Conservation (phyloP, 306 rosid species). For the Sesbania bispinosa region DNA sequence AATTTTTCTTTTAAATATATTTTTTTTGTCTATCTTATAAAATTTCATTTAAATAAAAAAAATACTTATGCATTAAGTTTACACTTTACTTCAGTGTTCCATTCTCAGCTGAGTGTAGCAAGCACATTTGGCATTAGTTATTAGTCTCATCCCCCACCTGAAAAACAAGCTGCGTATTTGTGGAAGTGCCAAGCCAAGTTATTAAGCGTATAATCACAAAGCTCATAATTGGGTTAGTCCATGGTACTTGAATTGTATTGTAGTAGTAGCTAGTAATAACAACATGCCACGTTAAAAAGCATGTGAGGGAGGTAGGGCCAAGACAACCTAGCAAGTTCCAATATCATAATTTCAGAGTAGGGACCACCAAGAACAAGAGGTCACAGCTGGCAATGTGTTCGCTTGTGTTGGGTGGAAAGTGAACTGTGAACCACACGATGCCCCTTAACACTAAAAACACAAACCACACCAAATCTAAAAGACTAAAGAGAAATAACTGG, state of each 20-base stretch:
- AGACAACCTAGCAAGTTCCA: constrained; percentile 33
- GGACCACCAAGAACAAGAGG: constrained; percentile 22
- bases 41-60: too few relatives aligned
- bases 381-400: constrained; percentile 34
- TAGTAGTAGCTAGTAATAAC: neutral
- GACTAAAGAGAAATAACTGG: neutral
- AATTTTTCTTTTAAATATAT: too few relatives aligned
- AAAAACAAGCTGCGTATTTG: constrained; percentile 7
- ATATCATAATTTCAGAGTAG: constrained; percentile 12
- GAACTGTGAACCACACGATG: constrained; percentile 35
- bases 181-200: neutral
- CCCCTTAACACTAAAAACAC: neutral
- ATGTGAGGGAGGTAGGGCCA: constrained; percentile 25
- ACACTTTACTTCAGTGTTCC: neutral
- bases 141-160: neutral
- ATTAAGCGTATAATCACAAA: neutral
- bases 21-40: too few relatives aligned
- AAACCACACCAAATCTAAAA: neutral
- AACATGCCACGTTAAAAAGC: constrained; percentile 32
- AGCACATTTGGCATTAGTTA: neutral
- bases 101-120: too few relatives aligned
- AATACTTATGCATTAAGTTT: neutral
- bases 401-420: constrained; percentile 26
- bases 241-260: neutral
- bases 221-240: constrained; percentile 13